These are phyloP conservation scores for Taphrina deformans DNA, from an alignment of 1,139 yeast species.

Conservation along the genomic window DNA sequence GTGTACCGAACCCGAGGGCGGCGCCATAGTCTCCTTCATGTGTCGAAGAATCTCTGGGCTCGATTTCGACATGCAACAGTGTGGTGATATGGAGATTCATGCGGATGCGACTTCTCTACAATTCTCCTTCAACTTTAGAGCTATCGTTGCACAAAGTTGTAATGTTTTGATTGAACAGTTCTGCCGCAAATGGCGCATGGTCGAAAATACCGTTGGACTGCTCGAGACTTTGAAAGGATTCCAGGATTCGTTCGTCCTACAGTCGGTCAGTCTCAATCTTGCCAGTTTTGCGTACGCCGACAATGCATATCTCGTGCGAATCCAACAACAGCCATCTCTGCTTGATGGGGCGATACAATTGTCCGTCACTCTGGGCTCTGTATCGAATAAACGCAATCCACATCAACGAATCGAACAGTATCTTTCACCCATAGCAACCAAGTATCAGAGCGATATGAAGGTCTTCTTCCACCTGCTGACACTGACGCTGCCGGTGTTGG, in stretches of 20 bases:
- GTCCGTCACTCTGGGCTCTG: not conserved
- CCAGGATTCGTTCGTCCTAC: not conserved
- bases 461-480: constrained; percentile 1
- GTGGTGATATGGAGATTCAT: constrained; percentile 7
- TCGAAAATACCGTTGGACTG: constrained; percentile 8
- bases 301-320: not conserved
- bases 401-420: constrained; percentile 3
- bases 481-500: constrained; percentile 10
- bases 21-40: not conserved
- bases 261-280: not conserved
- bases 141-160: not conserved
- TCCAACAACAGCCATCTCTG: constrained; percentile 3
- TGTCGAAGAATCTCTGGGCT: not conserved
- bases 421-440: not conserved
- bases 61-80: not conserved
- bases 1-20: constrained; percentile 2
- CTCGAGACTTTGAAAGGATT: not conserved
- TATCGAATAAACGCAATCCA: constrained; percentile 2
- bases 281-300: constrained; percentile 1
- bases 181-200: constrained; percentile 12
- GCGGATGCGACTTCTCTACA: not conserved
- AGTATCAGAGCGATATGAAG: not conserved
- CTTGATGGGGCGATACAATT: not conserved
- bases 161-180: constrained; percentile 3
- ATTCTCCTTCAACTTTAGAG: constrained; percentile 4